Percentiles rank a stretch among this genome's conserved stretches.
phyloP scores from a whole-genome alignment of 2,329 filamentous ascomycete species.

The Stagonosporopsis chrysanthemi region DNA sequence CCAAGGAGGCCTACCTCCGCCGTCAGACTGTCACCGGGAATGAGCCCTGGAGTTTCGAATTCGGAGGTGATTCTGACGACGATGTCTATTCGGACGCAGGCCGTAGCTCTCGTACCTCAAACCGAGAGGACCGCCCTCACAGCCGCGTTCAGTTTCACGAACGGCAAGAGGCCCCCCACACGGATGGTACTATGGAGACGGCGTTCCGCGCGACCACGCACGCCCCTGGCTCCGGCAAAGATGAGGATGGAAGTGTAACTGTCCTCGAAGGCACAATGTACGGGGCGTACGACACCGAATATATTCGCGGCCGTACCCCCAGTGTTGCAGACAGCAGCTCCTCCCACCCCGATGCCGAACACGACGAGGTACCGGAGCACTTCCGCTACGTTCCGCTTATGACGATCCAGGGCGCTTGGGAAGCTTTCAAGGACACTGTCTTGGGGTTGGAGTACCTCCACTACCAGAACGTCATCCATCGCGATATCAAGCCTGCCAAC shows the following conservation, averaged over 20 bases:
- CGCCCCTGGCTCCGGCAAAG: constrained; percentile 20
- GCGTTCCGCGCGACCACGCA: constrained; percentile 41
- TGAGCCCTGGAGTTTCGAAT: constrained; percentile 84
- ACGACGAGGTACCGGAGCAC: constrained; percentile 76
- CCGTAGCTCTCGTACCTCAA: constrained; percentile 37
- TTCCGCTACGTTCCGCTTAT: constrained; percentile 94
- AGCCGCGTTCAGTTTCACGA: constrained; percentile 32
- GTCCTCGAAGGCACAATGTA: constrained; percentile 81
- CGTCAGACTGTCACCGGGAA: constrained; percentile 53
- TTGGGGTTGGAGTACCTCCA: constrained; percentile 89
- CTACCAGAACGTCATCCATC: constrained; percentile 60
- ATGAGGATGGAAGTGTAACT: constrained; percentile 39
- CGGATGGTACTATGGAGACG: constrained; percentile 46
- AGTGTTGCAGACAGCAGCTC: constrained; percentile 81
- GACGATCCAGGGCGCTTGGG: constrained; percentile 81
- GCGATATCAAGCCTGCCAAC: constrained; percentile 72
- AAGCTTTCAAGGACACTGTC: constrained; percentile 89
- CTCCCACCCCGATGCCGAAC: constrained; percentile 57
- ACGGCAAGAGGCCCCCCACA: constrained; percentile 26
- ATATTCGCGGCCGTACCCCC: constrained; percentile 72
- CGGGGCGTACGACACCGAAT: constrained; percentile 69
- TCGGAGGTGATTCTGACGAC: constrained; percentile 69
- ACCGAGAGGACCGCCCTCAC: constrained; percentile 29
- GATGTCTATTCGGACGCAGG: constrained; percentile 54
- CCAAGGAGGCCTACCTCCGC: constrained; percentile 47